Base-by-base conservation (phyloP, 208 protist genomes). In the Trypanosoma platydactyli region DNA sequence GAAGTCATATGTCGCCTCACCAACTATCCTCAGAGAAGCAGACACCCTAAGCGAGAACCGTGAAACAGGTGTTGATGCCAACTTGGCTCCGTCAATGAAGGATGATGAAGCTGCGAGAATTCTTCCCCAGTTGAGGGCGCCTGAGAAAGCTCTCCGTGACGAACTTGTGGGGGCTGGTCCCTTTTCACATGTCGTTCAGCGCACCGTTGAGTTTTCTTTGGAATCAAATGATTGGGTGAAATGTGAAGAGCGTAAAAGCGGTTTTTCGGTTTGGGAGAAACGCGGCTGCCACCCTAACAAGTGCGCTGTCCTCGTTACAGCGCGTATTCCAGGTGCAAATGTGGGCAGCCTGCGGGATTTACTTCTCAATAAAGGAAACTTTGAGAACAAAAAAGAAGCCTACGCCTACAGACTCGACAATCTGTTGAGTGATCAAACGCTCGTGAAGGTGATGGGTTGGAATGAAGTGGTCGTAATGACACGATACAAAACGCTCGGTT, bases 281-380 rank as follows among this genome's bases (percentile, higher is more conserved):
- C 7, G 13, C 24, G 61, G 64, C 16, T 5, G 15, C 2, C 61
- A 69, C 30, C 61, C 64, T 27, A 54, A 71, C 46, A 77, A 78
- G 44, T 52, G 48, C 4, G 63, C 68, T 0, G 30, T 79, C 20
- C 74, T 74, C 7, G n/a, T 73, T 15, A 68, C 71, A 38, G 67
- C 68, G 24, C 81, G 79, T 53, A 58, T 89, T 54, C 79, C 76
- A 18, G n/a, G 70, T 54, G 66, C 73, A 33, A 85, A 79, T 55
- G 73, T 80, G 13, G 75, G 78, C 38, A 76, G 66, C 15, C 49
- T 85, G n/a, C 73, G 83, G 64, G 56, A 76, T 13, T 59, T 79
- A n/a, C 63, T 85, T 20, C 73, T 83, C 9, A 79, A 84, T 46
- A 72, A 79, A 67, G 54, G 66, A 27, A 57, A 74, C 44, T 68